These are phyloP conservation scores for Diaporthe citri DNA, from an alignment of 2,329 filamentous ascomycete genomes.

Conservation along the genomic window DNA sequence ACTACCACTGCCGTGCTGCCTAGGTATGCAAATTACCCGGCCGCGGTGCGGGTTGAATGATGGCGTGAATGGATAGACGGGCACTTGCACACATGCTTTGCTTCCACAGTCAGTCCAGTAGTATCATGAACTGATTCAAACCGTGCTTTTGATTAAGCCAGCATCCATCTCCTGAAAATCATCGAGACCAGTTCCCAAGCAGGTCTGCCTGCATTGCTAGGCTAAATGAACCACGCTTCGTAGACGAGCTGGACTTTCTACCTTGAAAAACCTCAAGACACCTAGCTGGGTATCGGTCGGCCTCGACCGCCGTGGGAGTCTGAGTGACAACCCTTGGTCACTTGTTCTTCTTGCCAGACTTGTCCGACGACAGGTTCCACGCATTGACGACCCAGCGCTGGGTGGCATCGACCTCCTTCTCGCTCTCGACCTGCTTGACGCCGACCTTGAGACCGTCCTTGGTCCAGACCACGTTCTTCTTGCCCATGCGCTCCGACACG, in stretches of 20 bases:
- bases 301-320: background rate
- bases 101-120: background rate
- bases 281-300: background rate
- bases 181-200: background rate
- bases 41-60: background rate
- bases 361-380: constrained; percentile 67
- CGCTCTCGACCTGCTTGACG: constrained; percentile 75
- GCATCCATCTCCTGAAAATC: background rate
- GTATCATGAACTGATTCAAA: background rate
- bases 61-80: background rate
- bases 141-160: background rate
- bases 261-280: background rate
- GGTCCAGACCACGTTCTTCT: constrained; percentile 80
- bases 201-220: background rate
- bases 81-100: background rate
- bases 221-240: background rate
- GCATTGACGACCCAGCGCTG: constrained; percentile 77
- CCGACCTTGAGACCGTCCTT: constrained; percentile 81
- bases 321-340: constrained; percentile 23
- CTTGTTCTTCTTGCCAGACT: constrained; percentile 48
- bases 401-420: constrained; percentile 80
- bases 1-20: background rate
- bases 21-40: too few species aligned
- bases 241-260: background rate
- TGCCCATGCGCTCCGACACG: constrained; percentile 78